Percentiles rank a stretch among this genome's conserved stretches.
Conservation (phyloP, 2,329 filamentous ascomycete genomes). For the Ophiostoma quercus region DNA sequence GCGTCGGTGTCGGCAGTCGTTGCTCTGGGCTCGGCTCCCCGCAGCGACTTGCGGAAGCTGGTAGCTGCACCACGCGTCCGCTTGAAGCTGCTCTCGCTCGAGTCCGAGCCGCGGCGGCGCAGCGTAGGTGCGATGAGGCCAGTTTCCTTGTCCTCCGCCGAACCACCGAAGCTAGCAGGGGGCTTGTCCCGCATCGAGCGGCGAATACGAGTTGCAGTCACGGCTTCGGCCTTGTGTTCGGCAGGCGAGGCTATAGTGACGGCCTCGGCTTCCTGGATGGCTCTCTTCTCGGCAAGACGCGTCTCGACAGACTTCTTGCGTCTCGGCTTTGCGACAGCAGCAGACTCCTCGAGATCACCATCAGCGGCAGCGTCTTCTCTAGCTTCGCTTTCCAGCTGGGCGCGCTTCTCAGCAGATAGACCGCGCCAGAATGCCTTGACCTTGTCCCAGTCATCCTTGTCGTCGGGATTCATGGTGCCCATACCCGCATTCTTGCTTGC, state of each 20-base stretch:
- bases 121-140: slow-evolving; percentile 33
- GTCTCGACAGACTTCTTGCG: slow-evolving; percentile 41
- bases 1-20: background rate
- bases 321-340: slow-evolving; percentile 36
- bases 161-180: slow-evolving; percentile 21
- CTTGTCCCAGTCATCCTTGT: slow-evolving; percentile 56
- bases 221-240: slow-evolving; percentile 19
- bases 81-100: slow-evolving; percentile 78
- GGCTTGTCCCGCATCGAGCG: slow-evolving; percentile 22
- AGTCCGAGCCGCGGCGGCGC: slow-evolving; percentile 55
- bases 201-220: slow-evolving; percentile 22
- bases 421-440: slow-evolving; percentile 66
- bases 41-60: slow-evolving; percentile 70
- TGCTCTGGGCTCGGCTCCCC: slow-evolving; percentile 37
- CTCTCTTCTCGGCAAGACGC: slow-evolving; percentile 38
- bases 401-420: slow-evolving; percentile 57
- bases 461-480: slow-evolving; percentile 4
- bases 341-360: slow-evolving; percentile 38
- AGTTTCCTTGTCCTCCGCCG: slow-evolving; percentile 26
- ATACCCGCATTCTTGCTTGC: slow-evolving; percentile 6
- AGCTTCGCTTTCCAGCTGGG: slow-evolving; percentile 55
- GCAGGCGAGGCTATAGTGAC: background rate
- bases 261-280: slow-evolving; percentile 31
- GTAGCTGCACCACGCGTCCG: slow-evolving; percentile 48
- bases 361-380: slow-evolving; percentile 49